These are phyloP conservation scores for Lasiosphaeris hirsuta DNA, from an alignment of 495 filamentous ascomycete species.

Conservation along the genomic window DNA sequence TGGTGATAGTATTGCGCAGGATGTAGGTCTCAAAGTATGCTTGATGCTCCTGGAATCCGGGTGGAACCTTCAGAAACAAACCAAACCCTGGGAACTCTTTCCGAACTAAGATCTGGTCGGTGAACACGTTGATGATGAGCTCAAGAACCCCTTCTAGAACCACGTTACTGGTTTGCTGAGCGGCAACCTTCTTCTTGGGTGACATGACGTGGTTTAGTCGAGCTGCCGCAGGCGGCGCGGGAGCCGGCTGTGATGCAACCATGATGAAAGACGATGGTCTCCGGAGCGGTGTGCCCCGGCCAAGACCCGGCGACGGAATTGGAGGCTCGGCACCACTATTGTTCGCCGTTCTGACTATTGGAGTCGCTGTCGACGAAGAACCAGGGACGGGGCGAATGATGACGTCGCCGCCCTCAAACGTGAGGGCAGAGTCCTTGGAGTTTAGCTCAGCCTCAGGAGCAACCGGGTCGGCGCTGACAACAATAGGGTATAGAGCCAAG, in stretches of 20 bases:
- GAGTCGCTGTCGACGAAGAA: conserved; percentile 45
- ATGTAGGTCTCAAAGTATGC: conserved; percentile 93
- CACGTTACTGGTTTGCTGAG: conserved; percentile 58
- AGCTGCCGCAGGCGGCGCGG: conserved; percentile 52
- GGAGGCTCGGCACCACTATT: conserved; percentile 48
- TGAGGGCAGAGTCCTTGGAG: conserved; percentile 71
- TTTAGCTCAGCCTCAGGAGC: conserved; percentile 79
- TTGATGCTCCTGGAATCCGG: conserved; percentile 89
- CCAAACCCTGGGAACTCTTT: conserved; percentile 92
- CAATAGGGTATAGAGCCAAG: conserved; percentile 73
- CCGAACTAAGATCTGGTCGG: conserved; percentile 73
- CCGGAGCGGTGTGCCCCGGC: conserved; percentile 55
- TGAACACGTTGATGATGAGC: conserved; percentile 71
- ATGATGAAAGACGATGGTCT: conserved; percentile 88
- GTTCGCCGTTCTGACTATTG: conserved; percentile 69
- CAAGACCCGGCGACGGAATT: conserved; percentile 34
- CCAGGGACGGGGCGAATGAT: conserved; percentile 70
- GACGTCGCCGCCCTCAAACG: conserved; percentile 81
- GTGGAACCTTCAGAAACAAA: conserved; percentile 82
- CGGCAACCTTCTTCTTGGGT: conserved; percentile 49
- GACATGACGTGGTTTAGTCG: conserved; percentile 61
- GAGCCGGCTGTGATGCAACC: conserved; percentile 64
- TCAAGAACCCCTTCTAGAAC: conserved; percentile 73
- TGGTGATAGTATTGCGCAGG: conserved; percentile 67
- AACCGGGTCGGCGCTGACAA: conserved; percentile 79